A percentile compares a stretch with the other conserved stretches of the same genome.
phyloP scores from a whole-genome alignment of 805 yeast species.

The Groenewaldozyma salmanticensis region DNA sequence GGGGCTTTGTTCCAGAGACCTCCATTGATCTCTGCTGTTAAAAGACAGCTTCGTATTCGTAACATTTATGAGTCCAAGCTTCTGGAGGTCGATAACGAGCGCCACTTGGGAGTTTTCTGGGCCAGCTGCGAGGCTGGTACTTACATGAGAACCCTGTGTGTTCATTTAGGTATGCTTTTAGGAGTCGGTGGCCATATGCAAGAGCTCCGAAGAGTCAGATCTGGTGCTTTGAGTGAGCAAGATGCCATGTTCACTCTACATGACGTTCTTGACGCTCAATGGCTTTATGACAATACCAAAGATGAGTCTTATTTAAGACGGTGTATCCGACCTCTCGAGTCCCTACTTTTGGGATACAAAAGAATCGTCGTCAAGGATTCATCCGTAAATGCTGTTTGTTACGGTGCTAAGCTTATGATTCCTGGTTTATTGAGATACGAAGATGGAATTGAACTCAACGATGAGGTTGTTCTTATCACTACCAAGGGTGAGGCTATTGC shows the following conservation, averaged over 20 bases:
- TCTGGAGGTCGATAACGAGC: conserved; percentile 92
- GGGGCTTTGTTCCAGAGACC: conserved; percentile 99
- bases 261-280: conserved; percentile 97
- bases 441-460: conserved; percentile 93
- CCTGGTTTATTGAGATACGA: conserved; percentile 97
- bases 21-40: conserved; percentile 96
- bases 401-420: conserved; percentile 98
- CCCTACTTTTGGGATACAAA: conserved; percentile 88
- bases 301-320: conserved; percentile 94
- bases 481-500: conserved; percentile 99
- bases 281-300: conserved; percentile 93
- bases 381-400: conserved; percentile 96
- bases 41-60: conserved; percentile 96
- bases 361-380: conserved; percentile 92
- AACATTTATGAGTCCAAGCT: conserved; percentile 94
- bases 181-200: conserved; percentile 99
- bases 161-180: conserved; percentile 93
- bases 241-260: conserved; percentile 93
- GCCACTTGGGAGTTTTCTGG: conserved; percentile 98
- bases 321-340: conserved; percentile 89
- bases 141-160: conserved; percentile 98
- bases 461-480: conserved; percentile 95
- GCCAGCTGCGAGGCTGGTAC: conserved; percentile 99
- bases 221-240: conserved; percentile 87
- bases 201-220: conserved; percentile 97